Base-by-base conservation (phyloP, 257 asterid genomes). In the Vinca minor region DNA sequence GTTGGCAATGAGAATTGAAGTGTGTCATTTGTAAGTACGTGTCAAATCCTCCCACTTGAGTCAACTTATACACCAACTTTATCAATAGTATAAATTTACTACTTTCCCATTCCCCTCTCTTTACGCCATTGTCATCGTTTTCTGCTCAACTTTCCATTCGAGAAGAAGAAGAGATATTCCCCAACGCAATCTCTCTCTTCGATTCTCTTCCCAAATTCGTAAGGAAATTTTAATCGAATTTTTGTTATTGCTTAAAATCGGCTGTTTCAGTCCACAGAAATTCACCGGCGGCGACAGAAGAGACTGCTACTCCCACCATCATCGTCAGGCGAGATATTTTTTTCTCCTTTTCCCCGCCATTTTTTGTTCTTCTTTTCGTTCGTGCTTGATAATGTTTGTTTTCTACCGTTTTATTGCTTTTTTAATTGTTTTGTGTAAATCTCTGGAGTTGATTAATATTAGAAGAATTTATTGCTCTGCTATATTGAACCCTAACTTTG, bases 231-330 rank as follows among this genome's bases (percentile, higher is more conserved):
- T 9, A 11, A 7, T 36, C 61, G 31, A 28, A 15, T 15, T 14
- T 28, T 23, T 3, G 12, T 3, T 38, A 38, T 17, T 17, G 23
- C 14, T 39, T 60, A 25, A 1, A n/a, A 54, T 44, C 39, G 31
- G 36, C 48, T 31, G 45, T 21, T 23, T 21, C 26, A 14, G 13
- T 31, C 73, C 36, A 21, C 15, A 28, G 62, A 8, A 20, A 52
- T 10, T 42, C 68, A 20, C 55, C 35, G 1, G 35, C 57, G 1
- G 28, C 35, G 1, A 25, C 57, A 3, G 28, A 31, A 15, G 41
- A 26, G 52, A 45, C 68, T 50, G 48, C 21, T 39, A 15, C 29
- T 34, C 42, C n/a, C 17, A 66, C 71, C 62, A 7, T 71, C 41
- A 32, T 29, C 47, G 49, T 59, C 54, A 59, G 75, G 76, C 44